Evolutionary conservation across 768 basidiomycete species (phyloP), one percentile per base, ranked within the genome.

Genomic region (Exidia glandulosa): DNA sequence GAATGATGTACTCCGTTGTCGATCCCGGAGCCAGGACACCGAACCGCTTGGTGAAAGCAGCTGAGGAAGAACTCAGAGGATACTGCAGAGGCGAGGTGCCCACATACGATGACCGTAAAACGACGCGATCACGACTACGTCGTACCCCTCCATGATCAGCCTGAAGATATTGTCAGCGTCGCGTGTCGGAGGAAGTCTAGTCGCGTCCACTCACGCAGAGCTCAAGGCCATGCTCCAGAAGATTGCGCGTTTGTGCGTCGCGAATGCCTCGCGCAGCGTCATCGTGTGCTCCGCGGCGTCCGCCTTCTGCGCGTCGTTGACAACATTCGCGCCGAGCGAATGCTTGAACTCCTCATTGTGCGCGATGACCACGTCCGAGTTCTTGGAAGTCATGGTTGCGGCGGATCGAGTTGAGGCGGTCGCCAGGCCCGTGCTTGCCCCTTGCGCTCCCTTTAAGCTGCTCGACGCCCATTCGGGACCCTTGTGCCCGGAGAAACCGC

Each of bases 241-340:
- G 33, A 72, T 65, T 14, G 73, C 73, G 58, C 71, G 70, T 14
- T 69, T 71, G 62, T 76, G 74, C 3, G 67, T 59, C 16, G 63
- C 50, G 50, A 75, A 55, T 25, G 72, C 74, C 55, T 74, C 61
- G 23, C 58, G 3, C n/a, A 74, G 57, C 48, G 68, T 65, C 67
- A 74, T 71, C 10, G 64, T 59, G 59, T 71, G 68, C 60, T 75
- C 72, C 27, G 58, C 63, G 3, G 60, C 64, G 59, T 69, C 69
- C 3, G 67, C 67, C 25, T 65, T 64, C 33, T 63, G 66, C 19
- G 71, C 72, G 23, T 72, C 67, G 27, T 66, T 62, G 63, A 69
- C 63, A 61, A 64, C 58, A 23, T 62, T 37, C 19, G 54, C 52
- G 36, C 63, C 62, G 48, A 66, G 59, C 41, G 62, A 60, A 27